Evolutionary conservation across 805 yeast genomes (phyloP).

Genomic region (Saccharomycopsis babjevae): DNA sequence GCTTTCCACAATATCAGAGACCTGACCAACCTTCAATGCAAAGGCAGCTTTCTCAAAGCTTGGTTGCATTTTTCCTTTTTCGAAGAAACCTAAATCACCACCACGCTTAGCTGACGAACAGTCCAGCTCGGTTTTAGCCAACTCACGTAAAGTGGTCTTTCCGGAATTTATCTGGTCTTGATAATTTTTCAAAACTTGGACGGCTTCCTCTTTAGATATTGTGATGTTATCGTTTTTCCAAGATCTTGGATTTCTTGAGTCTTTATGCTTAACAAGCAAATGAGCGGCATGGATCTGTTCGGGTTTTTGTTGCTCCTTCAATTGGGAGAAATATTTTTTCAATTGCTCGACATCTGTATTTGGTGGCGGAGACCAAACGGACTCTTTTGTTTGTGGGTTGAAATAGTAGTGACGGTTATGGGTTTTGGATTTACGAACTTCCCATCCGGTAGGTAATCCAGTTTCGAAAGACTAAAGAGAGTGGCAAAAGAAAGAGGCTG

Average conservation of each 20-base stretch:
- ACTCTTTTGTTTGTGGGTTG: conserved; percentile 57
- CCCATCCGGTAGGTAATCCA: conserved; percentile 86
- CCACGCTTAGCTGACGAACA: conserved; percentile 78
- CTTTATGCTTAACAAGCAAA: conserved; percentile 71
- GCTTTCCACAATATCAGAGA: conserved; percentile 75
- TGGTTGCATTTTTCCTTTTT: conserved; percentile 92
- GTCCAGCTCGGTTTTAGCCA: conserved; percentile 80
- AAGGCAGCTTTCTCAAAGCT: conserved; percentile 84
- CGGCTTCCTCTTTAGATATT: conserved; percentile 75
- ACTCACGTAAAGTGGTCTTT: conserved; percentile 51
- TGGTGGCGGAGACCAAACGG: conserved; percentile 86
- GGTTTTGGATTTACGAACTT: conserved; percentile 64
- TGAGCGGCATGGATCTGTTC: conserved; percentile 69
- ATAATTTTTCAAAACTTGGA: conserved; percentile 46
- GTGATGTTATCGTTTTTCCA: conserved; percentile 79
- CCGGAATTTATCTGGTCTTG: conserved; percentile 54
- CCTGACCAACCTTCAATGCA: conserved; percentile 69
- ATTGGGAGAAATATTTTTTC: conserved; percentile 40
- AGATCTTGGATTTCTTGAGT: conserved; percentile 81
- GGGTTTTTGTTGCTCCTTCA: conserved; percentile 20
- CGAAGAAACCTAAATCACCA: conserved; percentile 88
- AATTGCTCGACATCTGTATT: conserved; percentile 62
- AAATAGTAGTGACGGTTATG: conserved; percentile 79
- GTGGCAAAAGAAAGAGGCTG: neutral
- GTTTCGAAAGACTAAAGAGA: conserved; percentile 27